Base-by-base conservation (phyloP, 176 grass and related monocot genomes). In the Aechmea fasciata region DNA sequence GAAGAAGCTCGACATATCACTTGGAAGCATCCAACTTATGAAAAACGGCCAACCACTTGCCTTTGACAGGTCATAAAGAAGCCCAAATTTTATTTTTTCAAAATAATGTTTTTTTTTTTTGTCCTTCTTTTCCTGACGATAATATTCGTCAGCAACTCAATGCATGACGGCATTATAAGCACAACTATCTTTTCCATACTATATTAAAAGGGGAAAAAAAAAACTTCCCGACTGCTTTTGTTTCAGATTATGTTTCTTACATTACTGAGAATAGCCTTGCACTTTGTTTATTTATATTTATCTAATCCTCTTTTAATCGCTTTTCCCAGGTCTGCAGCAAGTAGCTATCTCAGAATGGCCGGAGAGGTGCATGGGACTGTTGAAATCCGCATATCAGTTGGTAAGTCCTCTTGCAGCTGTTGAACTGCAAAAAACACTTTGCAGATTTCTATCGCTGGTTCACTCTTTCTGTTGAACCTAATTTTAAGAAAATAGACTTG, bases 31-130 rank as follows among this genome's bases (percentile, higher is more conserved):
- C 76, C 73, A 79, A 57, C 86, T 97, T 12, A 93, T 93, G 87
- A 90, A 87, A 83, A 87, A 83, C 79, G 94, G 94, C 48, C 94
- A 97, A 65, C 94, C 94, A 57, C 84, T 92, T 50, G 75, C 82
- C 51, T 90, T 93, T 78, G 94, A 97, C 87, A 93, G 94, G 94
- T 97, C 15, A 23, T 78, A 79, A 52, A 76, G 33, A 82, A 75
- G 71, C 7, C 11, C 55, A 75, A 18, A 55, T 71, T 74, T 55
- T 13, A 12, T 7, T n/a, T 18, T 18, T 17, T 17, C 10, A 9
- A 17, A 59, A 2, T 4, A 59, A 59, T 59, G 15, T 59, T 18
- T 20, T 9, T 69, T 22, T 10, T 20, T 10, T 20, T 23, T 1
- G 1, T 1, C 22, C 22, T 23, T 17, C 25, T 15, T 48, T 55